These are phyloP conservation scores for Daedaleopsis nitida DNA, from an alignment of 768 basidiomycete species.

Conservation along the genomic window DNA sequence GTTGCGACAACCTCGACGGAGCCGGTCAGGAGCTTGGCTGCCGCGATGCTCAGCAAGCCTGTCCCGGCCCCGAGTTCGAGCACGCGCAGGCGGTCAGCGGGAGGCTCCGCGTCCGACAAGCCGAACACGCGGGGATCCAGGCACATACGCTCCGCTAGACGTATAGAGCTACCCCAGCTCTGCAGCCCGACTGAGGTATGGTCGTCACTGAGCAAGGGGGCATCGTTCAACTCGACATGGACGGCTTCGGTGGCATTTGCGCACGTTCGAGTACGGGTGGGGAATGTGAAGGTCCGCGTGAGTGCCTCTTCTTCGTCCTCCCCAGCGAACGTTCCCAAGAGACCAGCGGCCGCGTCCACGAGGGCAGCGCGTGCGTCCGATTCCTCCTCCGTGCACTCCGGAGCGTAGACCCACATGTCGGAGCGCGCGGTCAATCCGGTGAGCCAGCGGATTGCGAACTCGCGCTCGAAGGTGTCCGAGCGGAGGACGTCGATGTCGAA, in stretches of 20 bases:
- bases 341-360: conserved; percentile 58
- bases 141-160: conserved; percentile 67
- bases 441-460: conserved; percentile 72
- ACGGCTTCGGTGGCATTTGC: conserved; percentile 26
- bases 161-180: conserved; percentile 81
- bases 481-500: conserved; percentile 50
- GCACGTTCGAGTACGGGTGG: conserved; percentile 9
- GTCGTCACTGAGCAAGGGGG: conserved; percentile 60
- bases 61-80: conserved; percentile 89
- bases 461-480: conserved; percentile 65
- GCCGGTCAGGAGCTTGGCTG: conserved; percentile 47
- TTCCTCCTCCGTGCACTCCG: conserved; percentile 36
- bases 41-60: conserved; percentile 75
- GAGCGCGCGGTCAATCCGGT: conserved; percentile 68
- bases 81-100: conserved; percentile 30
- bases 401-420: conserved; percentile 47
- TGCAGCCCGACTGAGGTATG: conserved; percentile 83
- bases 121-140: conserved; percentile 45
- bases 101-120: conserved; percentile 19
- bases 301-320: conserved; percentile 46
- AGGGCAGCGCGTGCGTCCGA: conserved; percentile 41
- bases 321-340: conserved; percentile 56
- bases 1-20: conserved; percentile 57
- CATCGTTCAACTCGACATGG: conserved; percentile 68
- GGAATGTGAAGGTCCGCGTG: conserved; percentile 57